These are phyloP conservation scores for Ilyonectria sp. DNA, from an alignment of 2,329 filamentous ascomycete genomes.

Conservation along the genomic window DNA sequence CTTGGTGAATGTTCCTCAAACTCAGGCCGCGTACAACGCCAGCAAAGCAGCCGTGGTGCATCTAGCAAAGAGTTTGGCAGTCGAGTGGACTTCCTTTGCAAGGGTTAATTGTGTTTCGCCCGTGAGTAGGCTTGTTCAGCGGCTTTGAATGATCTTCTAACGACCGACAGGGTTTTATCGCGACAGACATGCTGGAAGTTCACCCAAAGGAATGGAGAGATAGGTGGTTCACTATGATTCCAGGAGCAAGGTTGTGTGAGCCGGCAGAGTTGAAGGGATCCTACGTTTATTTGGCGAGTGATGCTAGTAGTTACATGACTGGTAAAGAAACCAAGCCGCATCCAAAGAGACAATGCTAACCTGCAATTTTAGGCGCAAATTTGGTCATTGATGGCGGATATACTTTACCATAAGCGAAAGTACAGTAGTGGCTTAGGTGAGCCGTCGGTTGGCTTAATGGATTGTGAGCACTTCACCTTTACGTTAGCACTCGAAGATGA, in stretches of 20 bases:
- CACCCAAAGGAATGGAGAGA: conserved; percentile 42
- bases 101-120: conserved; percentile 59
- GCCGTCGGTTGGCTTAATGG: not conserved
- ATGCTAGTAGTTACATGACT: conserved; percentile 59
- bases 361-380: conserved; percentile 39
- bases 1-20: conserved; percentile 59
- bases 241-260: conserved; percentile 46
- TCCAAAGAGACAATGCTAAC: not conserved
- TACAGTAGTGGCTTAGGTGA: not conserved
- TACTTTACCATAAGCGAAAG: conserved; percentile 39
- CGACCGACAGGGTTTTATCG: conserved; percentile 37
- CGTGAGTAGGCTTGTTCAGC: conserved; percentile 34
- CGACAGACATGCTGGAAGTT: conserved; percentile 42
- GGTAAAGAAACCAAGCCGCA: conserved; percentile 39
- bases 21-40: conserved; percentile 59
- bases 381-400: conserved; percentile 47
- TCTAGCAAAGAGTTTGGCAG: conserved; percentile 57
- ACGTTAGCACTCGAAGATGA: not conserved
- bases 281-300: conserved; percentile 57
- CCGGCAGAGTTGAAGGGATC: conserved; percentile 54
- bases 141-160: not conserved
- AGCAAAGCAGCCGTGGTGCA: conserved; percentile 60
- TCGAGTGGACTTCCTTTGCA: conserved; percentile 61
- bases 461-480: not conserved
- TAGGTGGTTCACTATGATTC: conserved; percentile 41